Percentiles rank a stretch among this genome's conserved stretches.
These are phyloP conservation scores for Chalciporus sphaerocephalus DNA, from an alignment of 768 basidiomycete species.

Conservation along the genomic window DNA sequence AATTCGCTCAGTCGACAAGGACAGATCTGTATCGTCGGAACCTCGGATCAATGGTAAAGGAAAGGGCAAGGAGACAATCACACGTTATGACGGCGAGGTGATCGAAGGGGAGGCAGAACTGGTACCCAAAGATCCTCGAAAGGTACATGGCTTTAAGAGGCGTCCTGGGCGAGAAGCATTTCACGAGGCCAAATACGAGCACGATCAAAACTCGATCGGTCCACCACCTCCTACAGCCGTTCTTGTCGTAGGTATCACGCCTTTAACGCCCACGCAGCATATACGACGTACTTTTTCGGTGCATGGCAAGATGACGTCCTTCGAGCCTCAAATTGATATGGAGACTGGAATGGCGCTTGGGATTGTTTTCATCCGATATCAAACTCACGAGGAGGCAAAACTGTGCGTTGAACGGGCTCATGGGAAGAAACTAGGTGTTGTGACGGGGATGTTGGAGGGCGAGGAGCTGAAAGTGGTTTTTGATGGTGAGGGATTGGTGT, in stretches of 20 bases:
- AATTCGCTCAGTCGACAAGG: slow-evolving; percentile 33
- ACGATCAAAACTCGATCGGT: slow-evolving; percentile 67
- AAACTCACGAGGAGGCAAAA: slow-evolving; percentile 62
- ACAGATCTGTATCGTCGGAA: slow-evolving; percentile 22
- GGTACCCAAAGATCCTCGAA: slow-evolving; percentile 52
- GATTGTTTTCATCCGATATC: slow-evolving; percentile 69
- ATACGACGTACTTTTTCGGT: slow-evolving; percentile 62
- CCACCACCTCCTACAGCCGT: slow-evolving; percentile 73
- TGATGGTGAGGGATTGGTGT: slow-evolving; percentile 67
- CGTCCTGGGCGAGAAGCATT: slow-evolving; percentile 39
- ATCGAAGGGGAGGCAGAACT: slow-evolving; percentile 41
- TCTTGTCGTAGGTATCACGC: slow-evolving; percentile 66
- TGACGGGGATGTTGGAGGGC: slow-evolving; percentile 39
- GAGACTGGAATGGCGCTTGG: slow-evolving; percentile 81
- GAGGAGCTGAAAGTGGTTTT: slow-evolving; percentile 72
- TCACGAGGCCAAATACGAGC: slow-evolving; percentile 54
- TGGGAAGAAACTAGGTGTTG: slow-evolving; percentile 54
- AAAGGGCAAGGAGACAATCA: slow-evolving; percentile 56
- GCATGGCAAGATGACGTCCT: slow-evolving; percentile 58
- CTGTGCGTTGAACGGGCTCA: slow-evolving; percentile 62
- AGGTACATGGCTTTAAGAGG: slow-evolving; percentile 33
- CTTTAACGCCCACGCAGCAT: slow-evolving; percentile 60
- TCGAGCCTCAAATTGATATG: slow-evolving; percentile 76
- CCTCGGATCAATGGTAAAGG: slow-evolving; percentile 56
- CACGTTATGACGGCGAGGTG: slow-evolving; percentile 53